These are phyloP conservation scores for Rosa chinensis DNA, from an alignment of 306 rosid genomes.

Conservation along the genomic window DNA sequence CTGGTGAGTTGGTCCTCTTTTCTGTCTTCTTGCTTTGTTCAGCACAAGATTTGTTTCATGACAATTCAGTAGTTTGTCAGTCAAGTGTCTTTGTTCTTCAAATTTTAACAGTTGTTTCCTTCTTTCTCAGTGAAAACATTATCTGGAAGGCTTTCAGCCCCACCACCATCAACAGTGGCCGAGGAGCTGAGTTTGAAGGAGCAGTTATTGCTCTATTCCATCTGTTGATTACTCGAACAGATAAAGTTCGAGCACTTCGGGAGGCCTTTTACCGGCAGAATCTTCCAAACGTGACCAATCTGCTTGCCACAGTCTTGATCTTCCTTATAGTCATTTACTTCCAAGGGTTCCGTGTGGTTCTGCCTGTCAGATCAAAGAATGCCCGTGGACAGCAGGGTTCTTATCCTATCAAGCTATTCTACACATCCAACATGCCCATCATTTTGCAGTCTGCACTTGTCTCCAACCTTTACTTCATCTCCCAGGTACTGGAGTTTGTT, in stretches of 20 bases:
- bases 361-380: constrained; percentile 95
- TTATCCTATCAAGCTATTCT: constrained; percentile 89
- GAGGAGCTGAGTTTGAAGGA: constrained; percentile 96
- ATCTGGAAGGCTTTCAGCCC: constrained; percentile 98
- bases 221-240: constrained; percentile 78
- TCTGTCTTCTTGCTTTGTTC: neutral
- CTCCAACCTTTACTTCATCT: constrained; percentile 86
- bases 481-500: constrained; percentile 58
- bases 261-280: constrained; percentile 95
- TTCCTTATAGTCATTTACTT: constrained; percentile 83
- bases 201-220: constrained; percentile 94
- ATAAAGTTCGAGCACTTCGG: constrained; percentile 84
- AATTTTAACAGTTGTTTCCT: constrained; percentile 10
- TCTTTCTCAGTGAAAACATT: constrained; percentile 68
- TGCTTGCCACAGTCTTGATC: constrained; percentile 82
- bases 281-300: constrained; percentile 93
- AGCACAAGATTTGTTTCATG: neutral
- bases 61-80: neutral
- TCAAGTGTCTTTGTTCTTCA: neutral
- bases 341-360: constrained; percentile 97
- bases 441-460: constrained; percentile 97
- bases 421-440: constrained; percentile 97
- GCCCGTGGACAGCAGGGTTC: constrained; percentile 97
- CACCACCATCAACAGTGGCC: constrained; percentile 92
- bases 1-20: constrained; percentile 51